Evolutionary conservation across 176 grass and related monocot species (phyloP).

Genomic region (Tillandsia leiboldiana): DNA sequence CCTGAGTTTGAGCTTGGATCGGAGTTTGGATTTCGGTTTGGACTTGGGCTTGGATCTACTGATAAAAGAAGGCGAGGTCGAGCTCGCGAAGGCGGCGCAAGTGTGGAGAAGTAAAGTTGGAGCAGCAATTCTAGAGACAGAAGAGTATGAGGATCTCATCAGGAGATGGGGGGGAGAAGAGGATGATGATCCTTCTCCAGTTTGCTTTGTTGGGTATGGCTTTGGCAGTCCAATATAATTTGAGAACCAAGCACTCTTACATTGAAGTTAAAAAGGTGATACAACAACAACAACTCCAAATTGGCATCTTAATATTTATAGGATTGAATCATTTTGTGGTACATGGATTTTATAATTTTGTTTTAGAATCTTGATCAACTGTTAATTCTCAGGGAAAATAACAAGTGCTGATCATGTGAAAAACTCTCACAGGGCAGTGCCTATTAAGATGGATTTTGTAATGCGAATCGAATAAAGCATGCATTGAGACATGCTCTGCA

Average conservation of each 20-base stretch:
- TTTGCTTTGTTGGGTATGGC: conserved; percentile 25
- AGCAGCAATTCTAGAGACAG: conserved; percentile 61
- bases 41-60: conserved; percentile 47
- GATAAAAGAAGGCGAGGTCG: conserved; percentile 71
- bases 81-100: conserved; percentile 64
- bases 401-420: too few species aligned
- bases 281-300: not conserved
- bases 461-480: conserved; percentile 9
- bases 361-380: too few species aligned
- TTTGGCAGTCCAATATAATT: conserved; percentile 63
- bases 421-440: too few species aligned
- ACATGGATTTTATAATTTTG: too few species aligned
- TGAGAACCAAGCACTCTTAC: not conserved
- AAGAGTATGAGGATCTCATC: conserved; percentile 76
- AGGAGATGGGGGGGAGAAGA: conserved; percentile 45
- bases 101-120: conserved; percentile 62
- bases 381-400: too few species aligned
- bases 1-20: conserved; percentile 46
- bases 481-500: not conserved
- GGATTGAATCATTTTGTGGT: too few species aligned
- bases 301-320: too few species aligned
- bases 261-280: not conserved
- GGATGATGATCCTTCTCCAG: conserved; percentile 16
- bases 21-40: conserved; percentile 36
- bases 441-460: too few species aligned